phyloP scores from a whole-genome alignment of 225 moss, liverwort and hornwort genomes.

The Antitrichia curtipendula region DNA sequence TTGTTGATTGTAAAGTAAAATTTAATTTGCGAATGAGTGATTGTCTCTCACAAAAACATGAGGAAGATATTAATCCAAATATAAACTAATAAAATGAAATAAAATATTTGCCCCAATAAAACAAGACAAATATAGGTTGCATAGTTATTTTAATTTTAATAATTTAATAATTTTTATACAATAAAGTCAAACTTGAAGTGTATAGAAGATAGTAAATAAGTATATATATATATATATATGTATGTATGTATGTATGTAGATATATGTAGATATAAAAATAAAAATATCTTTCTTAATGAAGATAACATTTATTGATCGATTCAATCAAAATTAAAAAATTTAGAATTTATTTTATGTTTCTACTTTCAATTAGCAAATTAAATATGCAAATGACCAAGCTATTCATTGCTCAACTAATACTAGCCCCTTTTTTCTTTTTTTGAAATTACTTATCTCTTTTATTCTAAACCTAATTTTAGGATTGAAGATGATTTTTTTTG shows the following conservation, averaged over 20 bases:
- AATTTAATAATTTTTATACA: not conserved
- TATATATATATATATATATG: no score
- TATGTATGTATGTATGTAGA: no score
- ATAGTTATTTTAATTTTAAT: no score
- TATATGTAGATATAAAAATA: not conserved
- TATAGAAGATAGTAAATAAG: not conserved
- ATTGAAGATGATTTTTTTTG: not conserved
- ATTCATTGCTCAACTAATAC: not conserved
- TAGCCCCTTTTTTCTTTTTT: not conserved
- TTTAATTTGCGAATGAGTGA: no score
- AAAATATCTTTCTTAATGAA: not conserved
- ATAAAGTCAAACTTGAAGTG: not conserved
- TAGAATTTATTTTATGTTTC: not conserved
- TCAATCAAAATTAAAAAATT: not conserved
- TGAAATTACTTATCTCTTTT: fast-evolving
- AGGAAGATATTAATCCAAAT: no score
- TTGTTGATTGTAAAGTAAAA: no score
- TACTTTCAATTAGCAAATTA: not conserved
- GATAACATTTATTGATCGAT: not conserved
- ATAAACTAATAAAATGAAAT: no score
- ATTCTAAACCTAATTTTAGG: not conserved
- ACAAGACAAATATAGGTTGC: no score
- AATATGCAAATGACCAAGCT: not conserved
- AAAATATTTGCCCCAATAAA: no score
- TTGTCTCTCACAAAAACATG: no score